Base-by-base conservation (phyloP, 768 basidiomycete species). In the Lentinus tigrinus region DNA sequence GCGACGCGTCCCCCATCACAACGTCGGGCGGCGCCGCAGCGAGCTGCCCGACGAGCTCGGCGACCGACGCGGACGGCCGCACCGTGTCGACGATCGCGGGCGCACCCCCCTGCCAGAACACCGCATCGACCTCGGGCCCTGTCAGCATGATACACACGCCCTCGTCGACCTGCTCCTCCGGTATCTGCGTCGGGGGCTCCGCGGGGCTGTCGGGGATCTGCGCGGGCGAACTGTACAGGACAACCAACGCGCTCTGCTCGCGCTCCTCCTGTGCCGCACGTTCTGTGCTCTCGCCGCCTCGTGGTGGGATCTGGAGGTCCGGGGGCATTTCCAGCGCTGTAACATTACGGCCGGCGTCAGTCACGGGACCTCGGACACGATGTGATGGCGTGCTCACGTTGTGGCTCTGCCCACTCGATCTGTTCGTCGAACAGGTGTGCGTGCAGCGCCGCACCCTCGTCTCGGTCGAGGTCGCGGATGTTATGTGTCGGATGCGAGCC, bases 361-460 rank as follows among this genome's bases (percentile, higher is more conserved):
- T 62, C 54, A 60, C 60, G 28, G 54, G 58, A 46, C 42, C 43
- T 57, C 48, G 13, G 24, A 38, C 37, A 54, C 24, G 13, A 48
- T 34, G 52, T 44, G 11, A 19, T 46, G 46, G 43, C 44, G 55
- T 60, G 67, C 89, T 85, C 80, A 94, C 93, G 77, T 67, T 81
- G 72, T 57, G 90, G 91, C 68, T 94, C 93, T 67, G 77, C 77
- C 91, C 91, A 94, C 77, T 94, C 93, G 64, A 92, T 77, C 56
- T 84, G 80, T 76, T 93, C 92, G 75, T 93, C 92, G 72, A 93
- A 93, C 60, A 90, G 67, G 70, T 86, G 88, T 60, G 85, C 83
- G 69, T 93, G 91, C 66, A 94, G 71, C 52, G 92, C 90, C 55
- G 89, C 90, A 49, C 92, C 92, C 72, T 93, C 93, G 70, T 84